Evolutionary conservation across 1,139 yeast genomes (phyloP).

Genomic region (Magnusiomyces magnusii): DNA sequence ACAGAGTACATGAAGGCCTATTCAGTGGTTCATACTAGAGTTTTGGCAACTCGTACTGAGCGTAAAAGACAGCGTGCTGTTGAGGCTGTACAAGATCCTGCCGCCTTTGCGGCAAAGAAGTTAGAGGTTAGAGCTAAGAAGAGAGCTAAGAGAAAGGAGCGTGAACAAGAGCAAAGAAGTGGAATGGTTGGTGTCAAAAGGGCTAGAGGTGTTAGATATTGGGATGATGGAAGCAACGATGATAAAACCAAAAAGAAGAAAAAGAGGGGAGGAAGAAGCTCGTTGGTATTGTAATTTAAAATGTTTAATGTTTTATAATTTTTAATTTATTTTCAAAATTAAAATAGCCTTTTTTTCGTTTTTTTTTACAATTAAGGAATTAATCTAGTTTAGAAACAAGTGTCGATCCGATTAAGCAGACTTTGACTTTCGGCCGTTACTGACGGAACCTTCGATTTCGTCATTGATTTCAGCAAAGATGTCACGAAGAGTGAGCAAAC

Average conservation of each 20-base stretch:
- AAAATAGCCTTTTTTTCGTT: too few relatives aligned
- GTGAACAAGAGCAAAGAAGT: neutral
- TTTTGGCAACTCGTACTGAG: slow-evolving; percentile 59
- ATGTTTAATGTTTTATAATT: neutral
- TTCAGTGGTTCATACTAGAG: slow-evolving; percentile 52
- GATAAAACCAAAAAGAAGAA: slow-evolving; percentile 4
- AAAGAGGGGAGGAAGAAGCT: slow-evolving; percentile 1
- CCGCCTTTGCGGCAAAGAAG: slow-evolving; percentile 66
- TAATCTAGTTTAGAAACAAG: too few relatives aligned
- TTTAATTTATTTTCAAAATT: too few relatives aligned
- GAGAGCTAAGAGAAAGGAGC: slow-evolving; percentile 63
- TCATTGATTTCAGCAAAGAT: slow-evolving; percentile 10
- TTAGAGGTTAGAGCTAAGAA: slow-evolving; percentile 65
- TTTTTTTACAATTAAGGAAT: neutral
- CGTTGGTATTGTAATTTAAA: neutral
- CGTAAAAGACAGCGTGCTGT: slow-evolving; percentile 72
- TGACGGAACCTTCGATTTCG: neutral
- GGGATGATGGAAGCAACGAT: neutral
- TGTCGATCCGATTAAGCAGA: neutral
- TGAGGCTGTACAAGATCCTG: slow-evolving; percentile 74
- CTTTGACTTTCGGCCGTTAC: neutral
- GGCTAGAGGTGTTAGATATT: slow-evolving; percentile 4
- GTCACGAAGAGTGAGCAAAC: slow-evolving; percentile 37
- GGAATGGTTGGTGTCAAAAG: neutral
- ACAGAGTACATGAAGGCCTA: slow-evolving; percentile 61